These are phyloP conservation scores for Saccharomyces hybrid DNA, from an alignment of 1,139 yeast species.

Conservation along the genomic window DNA sequence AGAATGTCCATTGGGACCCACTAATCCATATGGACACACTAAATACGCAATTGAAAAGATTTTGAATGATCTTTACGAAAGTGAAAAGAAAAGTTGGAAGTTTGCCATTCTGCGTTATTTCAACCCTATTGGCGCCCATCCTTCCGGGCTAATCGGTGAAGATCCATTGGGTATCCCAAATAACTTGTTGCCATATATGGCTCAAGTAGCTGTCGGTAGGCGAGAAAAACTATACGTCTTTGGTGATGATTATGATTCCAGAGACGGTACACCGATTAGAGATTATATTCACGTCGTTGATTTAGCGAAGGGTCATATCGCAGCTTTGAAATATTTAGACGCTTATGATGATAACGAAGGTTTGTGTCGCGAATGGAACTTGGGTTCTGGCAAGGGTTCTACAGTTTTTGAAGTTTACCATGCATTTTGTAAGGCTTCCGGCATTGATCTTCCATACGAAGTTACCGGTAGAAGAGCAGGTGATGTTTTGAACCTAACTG, in stretches of 20 bases:
- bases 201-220: conserved; percentile 73
- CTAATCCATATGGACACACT: conserved; percentile 73
- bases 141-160: conserved; percentile 72
- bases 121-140: conserved; percentile 83
- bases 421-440: conserved; percentile 65
- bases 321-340: conserved; percentile 58
- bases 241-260: conserved; percentile 61
- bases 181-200: conserved; percentile 65
- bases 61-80: conserved; percentile 47
- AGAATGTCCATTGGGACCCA: conserved; percentile 67
- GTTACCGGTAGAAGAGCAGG: conserved; percentile 66
- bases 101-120: conserved; percentile 68
- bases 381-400: conserved; percentile 74
- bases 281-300: conserved; percentile 81
- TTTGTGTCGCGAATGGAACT: conserved; percentile 69
- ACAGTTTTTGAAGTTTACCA: conserved; percentile 67
- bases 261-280: conserved; percentile 77
- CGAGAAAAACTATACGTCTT: conserved; percentile 56
- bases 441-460: conserved; percentile 57
- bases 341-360: conserved; percentile 37
- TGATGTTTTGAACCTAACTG: conserved; percentile 70
- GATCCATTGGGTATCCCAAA: conserved; percentile 76
- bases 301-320: conserved; percentile 69
- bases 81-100: conserved; percentile 44
- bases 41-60: conserved; percentile 60